A percentile compares a stretch with the other conserved stretches of the same genome.
Evolutionary conservation across 75 land plant genomes (phyloP).

Genomic region (Sequoiadendron giganteum): DNA sequence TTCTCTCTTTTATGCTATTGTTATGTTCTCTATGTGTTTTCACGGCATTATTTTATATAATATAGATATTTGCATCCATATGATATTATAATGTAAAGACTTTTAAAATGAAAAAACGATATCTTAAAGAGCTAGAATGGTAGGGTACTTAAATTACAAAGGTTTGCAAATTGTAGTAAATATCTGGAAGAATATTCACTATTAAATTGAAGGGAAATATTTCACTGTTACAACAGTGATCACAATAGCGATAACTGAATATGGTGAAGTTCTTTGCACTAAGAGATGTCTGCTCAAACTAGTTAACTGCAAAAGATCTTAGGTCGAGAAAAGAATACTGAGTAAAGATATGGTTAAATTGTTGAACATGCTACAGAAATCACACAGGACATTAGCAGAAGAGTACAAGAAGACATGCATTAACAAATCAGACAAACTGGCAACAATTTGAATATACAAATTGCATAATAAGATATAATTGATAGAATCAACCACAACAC

Average conservation of each 20-base stretch:
- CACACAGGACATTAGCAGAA: neutral
- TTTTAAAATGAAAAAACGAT: neutral
- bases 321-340: neutral
- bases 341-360: neutral
- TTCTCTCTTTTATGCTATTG: neutral
- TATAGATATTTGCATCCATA: neutral
- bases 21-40: neutral
- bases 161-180: neutral
- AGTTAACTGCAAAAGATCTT: neutral
- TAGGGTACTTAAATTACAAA: neutral
- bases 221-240: neutral
- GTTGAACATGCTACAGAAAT: neutral
- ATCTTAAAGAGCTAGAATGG: neutral
- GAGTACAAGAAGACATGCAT: neutral
- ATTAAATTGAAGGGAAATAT: neutral
- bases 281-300: constrained; percentile 1
- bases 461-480: neutral
- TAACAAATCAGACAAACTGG: neutral
- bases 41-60: neutral
- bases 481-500: neutral
- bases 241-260: neutral
- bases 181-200: neutral
- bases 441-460: neutral
- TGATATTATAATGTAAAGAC: neutral
- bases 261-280: neutral